Base-by-base conservation (phyloP, 495 filamentous ascomycete genomes). In the Penicillium cataractarum region DNA sequence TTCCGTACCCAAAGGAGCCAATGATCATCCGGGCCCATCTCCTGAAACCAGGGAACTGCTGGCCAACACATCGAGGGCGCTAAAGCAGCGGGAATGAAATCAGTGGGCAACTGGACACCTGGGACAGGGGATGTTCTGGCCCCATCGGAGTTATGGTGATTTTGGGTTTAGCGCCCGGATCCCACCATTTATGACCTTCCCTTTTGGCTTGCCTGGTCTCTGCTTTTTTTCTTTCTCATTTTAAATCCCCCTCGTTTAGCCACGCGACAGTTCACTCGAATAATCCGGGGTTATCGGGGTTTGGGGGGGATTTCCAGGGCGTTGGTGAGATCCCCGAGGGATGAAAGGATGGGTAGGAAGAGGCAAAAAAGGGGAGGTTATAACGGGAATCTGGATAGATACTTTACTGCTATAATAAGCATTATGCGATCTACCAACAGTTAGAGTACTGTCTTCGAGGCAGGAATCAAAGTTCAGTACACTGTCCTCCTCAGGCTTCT, bases 161-260 rank as follows among this genome's bases (percentile, higher is more conserved):
- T 40, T 63, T 22, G 39, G 62, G 66, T 10, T 53, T 65, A 68
- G 66, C 31, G 57, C 22, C 32, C 53, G 63, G 59, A n/a, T 4
- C 32, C 54, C 15, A 27, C 46, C 22, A 39, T 26, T 61, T 65
- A 53, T 60, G 52, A 68, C 66, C 66, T 68, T 68, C 66, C 66
- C 52, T 57, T 68, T 65, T 68, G 19, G 46, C n/a, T 3, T 46
- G 42, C 24, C 42, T 46, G 9, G 42, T 8, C n/a, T n/a, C 32
- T n/a, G 24, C 8, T 52, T 6, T 1, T n/a, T 51, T 13, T 51
- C 10, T 31, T 4, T 27, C 6, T 51, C 44, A 29, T 29, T 32
- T 29, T n/a, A n/a, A n/a, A n/a, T n/a, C 12, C 49, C 49, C 26
- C 54, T 22, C 54, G 31, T 56, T 27, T 9, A 35, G 49, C 57